Evolutionary conservation across 1,284 basidiomycete genomes (phyloP).

Genomic region (Puccinia novopanici): DNA sequence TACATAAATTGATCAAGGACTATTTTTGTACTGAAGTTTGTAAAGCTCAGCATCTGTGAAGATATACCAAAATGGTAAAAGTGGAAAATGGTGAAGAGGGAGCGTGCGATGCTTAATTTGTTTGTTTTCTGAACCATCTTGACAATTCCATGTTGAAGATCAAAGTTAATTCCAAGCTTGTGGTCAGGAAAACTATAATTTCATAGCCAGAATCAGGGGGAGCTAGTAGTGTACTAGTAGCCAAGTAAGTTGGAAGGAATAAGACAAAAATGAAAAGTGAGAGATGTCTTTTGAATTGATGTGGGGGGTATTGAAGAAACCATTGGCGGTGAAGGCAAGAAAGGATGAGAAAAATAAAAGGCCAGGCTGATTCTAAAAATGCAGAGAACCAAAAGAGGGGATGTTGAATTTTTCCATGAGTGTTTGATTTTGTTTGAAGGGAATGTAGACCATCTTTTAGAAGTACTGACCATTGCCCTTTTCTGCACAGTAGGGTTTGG

Average conservation of each 20-base stretch:
- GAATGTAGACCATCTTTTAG: neutral
- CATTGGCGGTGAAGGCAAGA: neutral
- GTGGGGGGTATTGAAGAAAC: neutral
- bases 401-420: neutral
- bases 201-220: neutral
- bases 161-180: conserved; percentile 1
- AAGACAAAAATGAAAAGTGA: neutral
- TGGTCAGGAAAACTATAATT: neutral
- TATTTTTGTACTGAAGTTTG: too few species aligned
- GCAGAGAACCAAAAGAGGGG: neutral
- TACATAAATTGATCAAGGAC: too few species aligned
- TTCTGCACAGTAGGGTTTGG: neutral
- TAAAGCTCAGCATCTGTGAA: too few species aligned
- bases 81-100: neutral
- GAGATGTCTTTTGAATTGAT: neutral
- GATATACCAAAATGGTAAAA: neutral
- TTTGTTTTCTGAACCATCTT: conserved; percentile 12
- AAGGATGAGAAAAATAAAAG: neutral
- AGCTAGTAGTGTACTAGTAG: neutral
- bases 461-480: neutral
- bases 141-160: neutral
- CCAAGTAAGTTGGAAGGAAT: neutral
- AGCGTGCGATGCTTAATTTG: neutral
- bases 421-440: neutral
- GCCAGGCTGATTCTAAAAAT: neutral